Percentiles rank a stretch among this genome's conserved stretches.
Conservation (phyloP, 2,329 filamentous ascomycete genomes). For the Exophiala calicioides region DNA sequence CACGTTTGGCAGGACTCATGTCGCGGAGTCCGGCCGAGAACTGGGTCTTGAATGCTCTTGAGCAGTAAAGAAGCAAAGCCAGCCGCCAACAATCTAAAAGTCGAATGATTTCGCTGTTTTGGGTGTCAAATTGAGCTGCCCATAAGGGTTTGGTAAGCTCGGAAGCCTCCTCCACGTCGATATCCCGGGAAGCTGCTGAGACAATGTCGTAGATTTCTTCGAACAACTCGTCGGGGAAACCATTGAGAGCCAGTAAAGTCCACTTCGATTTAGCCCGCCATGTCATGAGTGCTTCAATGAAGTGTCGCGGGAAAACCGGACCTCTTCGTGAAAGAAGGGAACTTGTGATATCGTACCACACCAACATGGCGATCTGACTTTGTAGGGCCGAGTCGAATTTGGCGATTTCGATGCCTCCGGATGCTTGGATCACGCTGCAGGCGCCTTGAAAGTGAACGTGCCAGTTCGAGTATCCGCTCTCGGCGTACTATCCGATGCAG, state of each 20-base stretch:
- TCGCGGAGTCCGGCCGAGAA: not conserved
- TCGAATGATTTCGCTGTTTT: not conserved
- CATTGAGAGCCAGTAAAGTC: constrained; percentile 12
- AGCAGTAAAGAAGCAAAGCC: constrained; percentile 13
- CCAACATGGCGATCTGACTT: constrained; percentile 12
- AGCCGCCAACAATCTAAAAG: constrained; percentile 16
- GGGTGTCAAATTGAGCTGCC: constrained; percentile 4
- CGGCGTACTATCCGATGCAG: constrained; percentile 10
- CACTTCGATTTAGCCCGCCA: constrained; percentile 5
- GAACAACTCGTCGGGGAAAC: constrained; percentile 10
- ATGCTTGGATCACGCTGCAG: constrained; percentile 6
- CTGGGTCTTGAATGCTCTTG: not conserved
- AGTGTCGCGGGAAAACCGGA: constrained; percentile 11
- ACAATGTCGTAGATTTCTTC: constrained; percentile 10
- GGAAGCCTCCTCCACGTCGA: constrained; percentile 1
- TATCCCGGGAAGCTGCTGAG: constrained; percentile 2
- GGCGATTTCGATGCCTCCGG: constrained; percentile 10
- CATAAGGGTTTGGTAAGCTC: constrained; percentile 3
- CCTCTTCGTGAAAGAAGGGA: constrained; percentile 8
- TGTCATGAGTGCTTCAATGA: constrained; percentile 4
- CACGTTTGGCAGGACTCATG: not conserved
- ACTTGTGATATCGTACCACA: constrained; percentile 12
- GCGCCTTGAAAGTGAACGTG: constrained; percentile 13
- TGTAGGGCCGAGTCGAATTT: constrained; percentile 2
- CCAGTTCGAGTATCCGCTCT: constrained; percentile 13